Evolutionary conservation across 495 filamentous ascomycete species (phyloP).

Genomic region (Podospora bellae-mahoneyi): DNA sequence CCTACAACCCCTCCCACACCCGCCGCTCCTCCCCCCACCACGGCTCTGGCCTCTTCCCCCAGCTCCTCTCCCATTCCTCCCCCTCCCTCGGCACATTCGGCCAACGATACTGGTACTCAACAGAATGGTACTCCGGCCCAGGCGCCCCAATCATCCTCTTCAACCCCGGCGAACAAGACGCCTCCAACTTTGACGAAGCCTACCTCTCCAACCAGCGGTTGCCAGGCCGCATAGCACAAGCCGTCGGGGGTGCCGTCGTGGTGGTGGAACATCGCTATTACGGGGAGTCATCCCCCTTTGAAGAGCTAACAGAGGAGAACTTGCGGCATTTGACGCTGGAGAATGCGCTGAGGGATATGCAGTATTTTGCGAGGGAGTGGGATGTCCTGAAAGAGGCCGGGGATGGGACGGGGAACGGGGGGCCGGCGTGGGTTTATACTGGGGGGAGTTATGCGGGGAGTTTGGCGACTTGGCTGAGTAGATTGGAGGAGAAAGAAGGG

Average conservation of each 20-base stretch:
- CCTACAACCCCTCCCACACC: not conserved
- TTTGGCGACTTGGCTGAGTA: slow-evolving; percentile 60
- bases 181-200: slow-evolving; percentile 43
- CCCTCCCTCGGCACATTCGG: slow-evolving; percentile 34
- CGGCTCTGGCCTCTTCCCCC: slow-evolving; percentile 33
- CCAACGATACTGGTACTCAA: slow-evolving; percentile 36
- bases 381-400: slow-evolving; percentile 40
- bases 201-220: slow-evolving; percentile 41
- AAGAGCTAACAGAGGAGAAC: slow-evolving; percentile 51
- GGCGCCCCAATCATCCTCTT: slow-evolving; percentile 42
- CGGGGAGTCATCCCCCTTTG: slow-evolving; percentile 59
- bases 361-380: slow-evolving; percentile 59
- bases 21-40: not conserved
- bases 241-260: slow-evolving; percentile 54
- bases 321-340: slow-evolving; percentile 61
- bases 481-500: slow-evolving; percentile 39
- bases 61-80: slow-evolving; percentile 36
- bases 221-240: slow-evolving; percentile 51
- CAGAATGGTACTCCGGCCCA: slow-evolving; percentile 32
- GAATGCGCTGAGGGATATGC: slow-evolving; percentile 59
- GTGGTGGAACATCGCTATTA: slow-evolving; percentile 62
- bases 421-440: slow-evolving; percentile 56
- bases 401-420: slow-evolving; percentile 29
- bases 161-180: slow-evolving; percentile 57
- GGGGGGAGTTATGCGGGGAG: slow-evolving; percentile 67